These are phyloP conservation scores for Scopulariopsis brevicaulis DNA, from an alignment of 2,329 filamentous ascomycete species.

Conservation along the genomic window DNA sequence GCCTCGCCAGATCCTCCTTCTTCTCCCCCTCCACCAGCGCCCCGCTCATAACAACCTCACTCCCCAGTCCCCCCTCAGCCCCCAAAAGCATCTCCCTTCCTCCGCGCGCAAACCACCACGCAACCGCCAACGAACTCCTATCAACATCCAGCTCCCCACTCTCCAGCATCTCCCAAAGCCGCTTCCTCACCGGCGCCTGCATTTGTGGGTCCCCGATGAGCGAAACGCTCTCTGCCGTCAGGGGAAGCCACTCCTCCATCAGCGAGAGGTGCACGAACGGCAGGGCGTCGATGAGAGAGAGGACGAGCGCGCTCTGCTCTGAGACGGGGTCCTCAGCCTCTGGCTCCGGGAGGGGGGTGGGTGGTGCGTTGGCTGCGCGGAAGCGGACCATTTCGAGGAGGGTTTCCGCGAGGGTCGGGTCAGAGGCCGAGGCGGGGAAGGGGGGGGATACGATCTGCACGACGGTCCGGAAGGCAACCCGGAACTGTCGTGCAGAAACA, in stretches of 20 bases:
- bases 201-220: slow-evolving; percentile 49
- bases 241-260: slow-evolving; percentile 70
- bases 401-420: slow-evolving; percentile 69
- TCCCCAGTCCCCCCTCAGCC: slow-evolving; percentile 11
- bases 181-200: slow-evolving; percentile 51
- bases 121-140: slow-evolving; percentile 63
- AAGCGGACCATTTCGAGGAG: slow-evolving; percentile 68
- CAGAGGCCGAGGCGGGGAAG: slow-evolving; percentile 57
- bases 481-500: slow-evolving; percentile 76
- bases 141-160: slow-evolving; percentile 85
- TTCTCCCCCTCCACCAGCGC: neutral
- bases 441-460: slow-evolving; percentile 75
- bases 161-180: slow-evolving; percentile 71
- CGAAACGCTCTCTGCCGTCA: slow-evolving; percentile 58
- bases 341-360: slow-evolving; percentile 23
- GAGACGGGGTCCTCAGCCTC: slow-evolving; percentile 32
- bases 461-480: slow-evolving; percentile 76
- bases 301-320: slow-evolving; percentile 64
- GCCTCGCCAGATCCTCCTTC: slow-evolving; percentile 1
- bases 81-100: slow-evolving; percentile 38
- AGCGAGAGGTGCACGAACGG: slow-evolving; percentile 59
- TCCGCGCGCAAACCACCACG: slow-evolving; percentile 67
- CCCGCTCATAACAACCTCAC: neutral
- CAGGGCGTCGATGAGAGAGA: slow-evolving; percentile 70
- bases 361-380: slow-evolving; percentile 45